Evolutionary conservation across 208 protist species (phyloP).

Genomic region (Crithidia acanthocephali): DNA sequence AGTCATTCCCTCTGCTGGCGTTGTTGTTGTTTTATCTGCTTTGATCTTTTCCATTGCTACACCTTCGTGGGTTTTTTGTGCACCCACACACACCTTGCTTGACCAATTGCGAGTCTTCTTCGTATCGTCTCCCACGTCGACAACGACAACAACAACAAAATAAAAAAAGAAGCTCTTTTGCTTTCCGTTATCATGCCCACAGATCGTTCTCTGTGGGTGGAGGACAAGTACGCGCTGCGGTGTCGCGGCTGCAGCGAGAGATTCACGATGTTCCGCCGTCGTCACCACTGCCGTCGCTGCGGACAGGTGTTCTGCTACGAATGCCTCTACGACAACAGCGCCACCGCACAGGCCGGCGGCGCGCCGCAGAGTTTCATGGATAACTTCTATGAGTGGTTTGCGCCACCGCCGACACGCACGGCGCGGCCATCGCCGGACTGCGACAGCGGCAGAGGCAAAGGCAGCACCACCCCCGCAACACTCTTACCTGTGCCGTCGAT

Average conservation of each 20-base stretch:
- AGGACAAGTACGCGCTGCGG: slow-evolving; percentile 69
- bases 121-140: too few species aligned
- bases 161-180: too few species aligned
- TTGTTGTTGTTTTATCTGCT: too few species aligned
- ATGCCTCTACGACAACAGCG: slow-evolving; percentile 45
- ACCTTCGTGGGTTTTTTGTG: too few species aligned
- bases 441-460: background rate
- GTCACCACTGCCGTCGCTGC: slow-evolving; percentile 84
- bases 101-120: too few species aligned
- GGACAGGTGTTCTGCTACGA: slow-evolving; percentile 82
- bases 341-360: slow-evolving; percentile 3
- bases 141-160: too few species aligned
- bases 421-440: background rate
- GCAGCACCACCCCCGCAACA: too few species aligned
- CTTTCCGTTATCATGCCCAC: slow-evolving; percentile 20
- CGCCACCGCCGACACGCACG: slow-evolving; percentile 8
- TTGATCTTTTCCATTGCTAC: too few species aligned
- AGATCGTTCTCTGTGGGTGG: slow-evolving; percentile 74
- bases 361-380: slow-evolving; percentile 16
- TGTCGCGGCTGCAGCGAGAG: slow-evolving; percentile 61
- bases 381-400: slow-evolving; percentile 30
- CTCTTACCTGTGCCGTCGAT: background rate
- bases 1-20: too few species aligned
- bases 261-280: slow-evolving; percentile 70
- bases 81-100: too few species aligned